Conservation (phyloP, 306 rosid genomes). For the Vachellia collinsii region DNA sequence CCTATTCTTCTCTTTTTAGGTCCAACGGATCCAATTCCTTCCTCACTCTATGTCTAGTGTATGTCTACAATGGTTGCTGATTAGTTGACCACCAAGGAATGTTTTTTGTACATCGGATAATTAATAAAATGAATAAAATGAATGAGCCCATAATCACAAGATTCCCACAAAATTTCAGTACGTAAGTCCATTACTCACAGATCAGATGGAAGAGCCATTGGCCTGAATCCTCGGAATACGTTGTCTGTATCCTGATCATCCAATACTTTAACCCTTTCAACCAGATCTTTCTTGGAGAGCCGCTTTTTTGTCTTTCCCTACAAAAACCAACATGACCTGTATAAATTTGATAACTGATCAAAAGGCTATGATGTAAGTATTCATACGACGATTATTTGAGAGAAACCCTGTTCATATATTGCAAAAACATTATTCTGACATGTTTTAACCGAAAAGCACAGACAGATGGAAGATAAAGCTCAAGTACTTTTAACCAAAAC, state of each 20-base stretch:
- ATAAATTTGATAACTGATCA: conserved; percentile 23
- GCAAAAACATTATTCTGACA: neutral
- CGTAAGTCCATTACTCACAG: conserved; percentile 55
- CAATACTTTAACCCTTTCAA: conserved; percentile 65
- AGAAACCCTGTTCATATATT: neutral
- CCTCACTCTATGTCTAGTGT: too few species aligned
- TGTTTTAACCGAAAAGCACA: neutral
- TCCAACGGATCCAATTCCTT: too few species aligned
- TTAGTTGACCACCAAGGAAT: too few species aligned
- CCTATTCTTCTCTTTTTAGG: too few species aligned
- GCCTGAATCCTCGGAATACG: conserved; percentile 68
- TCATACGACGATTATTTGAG: neutral
- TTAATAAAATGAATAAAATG: neutral
- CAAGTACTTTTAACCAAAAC: too few species aligned
- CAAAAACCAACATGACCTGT: conserved; percentile 31
- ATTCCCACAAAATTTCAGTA: conserved; percentile 12
- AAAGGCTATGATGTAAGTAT: neutral
- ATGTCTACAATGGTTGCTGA: too few species aligned
- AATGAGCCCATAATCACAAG: neutral
- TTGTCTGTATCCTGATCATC: conserved; percentile 57
- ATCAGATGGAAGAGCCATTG: conserved; percentile 70
- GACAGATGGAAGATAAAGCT: neutral
- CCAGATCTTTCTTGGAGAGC: conserved; percentile 65
- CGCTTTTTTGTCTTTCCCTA: conserved; percentile 74
- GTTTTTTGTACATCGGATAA: neutral